Evolutionary conservation across 2,329 filamentous ascomycete species (phyloP).

Genomic region (Phialophora macrospora): DNA sequence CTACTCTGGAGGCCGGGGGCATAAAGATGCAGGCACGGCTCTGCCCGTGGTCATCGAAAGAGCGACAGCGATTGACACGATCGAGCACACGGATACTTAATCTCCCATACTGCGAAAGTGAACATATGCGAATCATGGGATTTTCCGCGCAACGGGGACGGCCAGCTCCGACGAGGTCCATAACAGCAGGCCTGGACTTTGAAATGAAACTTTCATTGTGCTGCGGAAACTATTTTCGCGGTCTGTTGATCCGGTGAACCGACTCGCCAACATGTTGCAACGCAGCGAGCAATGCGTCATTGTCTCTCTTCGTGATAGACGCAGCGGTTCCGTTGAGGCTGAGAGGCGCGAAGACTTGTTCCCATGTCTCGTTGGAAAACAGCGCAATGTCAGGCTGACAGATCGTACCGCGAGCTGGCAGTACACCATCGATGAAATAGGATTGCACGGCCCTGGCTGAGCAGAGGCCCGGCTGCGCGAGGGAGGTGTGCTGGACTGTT

Average conservation of each 20-base stretch:
- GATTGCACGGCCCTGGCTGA: conserved; percentile 39
- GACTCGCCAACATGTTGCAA: not conserved
- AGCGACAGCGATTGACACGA: not conserved
- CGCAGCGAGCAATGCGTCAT: not conserved
- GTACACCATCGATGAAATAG: conserved; percentile 46
- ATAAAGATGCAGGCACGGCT: not conserved
- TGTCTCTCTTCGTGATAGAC: not conserved
- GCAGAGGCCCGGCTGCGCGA: conserved; percentile 44
- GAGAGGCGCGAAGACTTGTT: not conserved
- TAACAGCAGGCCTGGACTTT: not conserved
- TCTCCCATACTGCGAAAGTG: not conserved
- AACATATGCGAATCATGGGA: not conserved
- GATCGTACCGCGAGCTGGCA: conserved; percentile 38
- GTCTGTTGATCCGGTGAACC: not conserved
- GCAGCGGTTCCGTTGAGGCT: not conserved
- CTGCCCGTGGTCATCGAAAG: not conserved
- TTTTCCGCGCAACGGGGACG: not conserved
- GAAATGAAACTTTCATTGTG: not conserved
- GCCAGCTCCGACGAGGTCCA: not conserved
- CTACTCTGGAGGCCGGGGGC: not conserved
- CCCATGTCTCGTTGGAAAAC: not conserved
- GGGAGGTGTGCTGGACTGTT: conserved; percentile 33
- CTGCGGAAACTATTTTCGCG: not conserved
- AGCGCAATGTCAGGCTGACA: not conserved
- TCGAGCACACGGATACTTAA: not conserved